Conservation (phyloP, 495 filamentous ascomycete species). For the Saxophila tyrrhenica region DNA sequence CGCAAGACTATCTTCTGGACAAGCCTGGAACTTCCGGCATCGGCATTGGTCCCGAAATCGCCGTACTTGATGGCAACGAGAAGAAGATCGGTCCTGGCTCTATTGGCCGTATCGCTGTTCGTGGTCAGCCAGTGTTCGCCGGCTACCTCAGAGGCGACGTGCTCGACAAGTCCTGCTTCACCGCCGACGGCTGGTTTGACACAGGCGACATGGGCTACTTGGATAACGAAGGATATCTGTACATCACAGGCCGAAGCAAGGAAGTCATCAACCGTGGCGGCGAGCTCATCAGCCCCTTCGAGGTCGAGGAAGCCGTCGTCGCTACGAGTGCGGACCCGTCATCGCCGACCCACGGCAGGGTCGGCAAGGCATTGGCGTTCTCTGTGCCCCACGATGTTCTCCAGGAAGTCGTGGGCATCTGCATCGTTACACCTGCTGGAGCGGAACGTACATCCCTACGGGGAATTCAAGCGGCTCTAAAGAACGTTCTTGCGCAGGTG, state of each 20-base stretch:
- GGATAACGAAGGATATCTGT: slow-evolving; percentile 54
- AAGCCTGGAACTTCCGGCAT: slow-evolving; percentile 35
- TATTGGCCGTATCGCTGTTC: slow-evolving; percentile 34
- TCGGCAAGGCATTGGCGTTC: slow-evolving; percentile 34
- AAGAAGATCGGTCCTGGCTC: slow-evolving; percentile 12
- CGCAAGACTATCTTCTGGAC: slow-evolving; percentile 32
- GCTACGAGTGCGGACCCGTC: slow-evolving; percentile 22
- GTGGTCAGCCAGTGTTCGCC: slow-evolving; percentile 34
- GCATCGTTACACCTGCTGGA: slow-evolving; percentile 28
- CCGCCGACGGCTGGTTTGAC: slow-evolving; percentile 35
- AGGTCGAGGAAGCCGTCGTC: slow-evolving; percentile 27
- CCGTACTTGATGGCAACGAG: slow-evolving; percentile 27
- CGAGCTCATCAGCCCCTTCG: slow-evolving; percentile 58
- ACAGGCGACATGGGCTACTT: slow-evolving; percentile 40
- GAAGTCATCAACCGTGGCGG: slow-evolving; percentile 77
- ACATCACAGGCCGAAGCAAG: slow-evolving; percentile 73
- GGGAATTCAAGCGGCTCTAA: slow-evolving; percentile 28
- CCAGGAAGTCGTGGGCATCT: slow-evolving; percentile 37
- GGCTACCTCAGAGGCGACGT: slow-evolving; percentile 33
- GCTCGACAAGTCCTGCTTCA: slow-evolving; percentile 32
- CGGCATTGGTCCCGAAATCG: slow-evolving; percentile 33
- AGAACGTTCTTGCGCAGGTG: slow-evolving; percentile 28
- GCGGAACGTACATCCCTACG: slow-evolving; percentile 28
- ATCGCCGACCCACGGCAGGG: slow-evolving; percentile 27
- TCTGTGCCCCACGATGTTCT: slow-evolving; percentile 34